Base-by-base conservation (phyloP, 2,329 filamentous ascomycete genomes). In the Acrocalymma vagum region DNA sequence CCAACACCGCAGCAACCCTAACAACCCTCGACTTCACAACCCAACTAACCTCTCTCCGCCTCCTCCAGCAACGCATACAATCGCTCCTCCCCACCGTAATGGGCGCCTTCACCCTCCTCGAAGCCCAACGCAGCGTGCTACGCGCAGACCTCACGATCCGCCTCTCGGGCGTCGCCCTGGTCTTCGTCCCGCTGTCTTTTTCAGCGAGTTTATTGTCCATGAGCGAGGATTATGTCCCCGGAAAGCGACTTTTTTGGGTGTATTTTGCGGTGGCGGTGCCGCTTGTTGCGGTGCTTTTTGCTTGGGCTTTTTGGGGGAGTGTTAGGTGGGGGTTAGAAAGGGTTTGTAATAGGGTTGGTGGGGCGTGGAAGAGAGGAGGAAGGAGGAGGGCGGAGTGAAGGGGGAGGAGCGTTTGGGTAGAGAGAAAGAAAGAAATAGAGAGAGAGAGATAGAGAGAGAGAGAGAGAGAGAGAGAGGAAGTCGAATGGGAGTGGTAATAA, bases 21-120 rank as follows among this genome's bases (percentile, higher is more conserved):
- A n/a, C 29, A 4, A n/a, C 11, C 16, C 4, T 18, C 5, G 33
- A 37, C 17, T 27, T 37, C 14, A 6, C 9, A 15, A n/a, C 17
- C 3, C 11, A 22, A 14, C 33, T 21, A 6, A 24, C 27, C 4
- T 23, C n/a, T 28, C 39, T 42, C 15, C 27, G 25, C 18, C 35
- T 44, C 5, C 11, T 26, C 23, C 34, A 17, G 9, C 5, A 35
- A 14, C 41, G 41, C 24, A 45, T 45, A 14, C 34, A 45, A 27
- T 39, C 35, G 5, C 41, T 39, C 13, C 35, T 45, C 13, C 41
- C 36, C 20, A 29, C 35, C 17, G 35, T 45, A 4, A 45, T 45
- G 35, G 35, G 35, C 29, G 35, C 41, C 15, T 44, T 44, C 24
- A 33, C 34, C n/a, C 35, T 44, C 15, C 35, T 42, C 27, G 33